Base-by-base conservation (phyloP, 1,284 basidiomycete genomes). In the Heterobasidion occidentale region DNA sequence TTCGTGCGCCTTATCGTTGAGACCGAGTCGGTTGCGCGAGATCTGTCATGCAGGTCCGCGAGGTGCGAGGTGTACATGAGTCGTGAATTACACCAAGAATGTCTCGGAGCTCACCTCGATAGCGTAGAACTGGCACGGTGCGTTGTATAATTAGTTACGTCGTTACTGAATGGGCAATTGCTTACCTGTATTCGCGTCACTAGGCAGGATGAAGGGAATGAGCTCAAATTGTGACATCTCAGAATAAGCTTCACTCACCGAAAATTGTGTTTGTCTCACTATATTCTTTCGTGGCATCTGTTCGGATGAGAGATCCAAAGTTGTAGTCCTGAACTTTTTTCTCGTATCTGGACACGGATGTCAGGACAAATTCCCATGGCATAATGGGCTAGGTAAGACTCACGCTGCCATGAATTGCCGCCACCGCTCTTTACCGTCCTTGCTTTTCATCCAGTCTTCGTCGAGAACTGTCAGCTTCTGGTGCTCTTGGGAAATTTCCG, bases 361-460 rank as follows among this genome's bases (percentile, higher is more conserved):
- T 12, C 0, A 19, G 27, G 12, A 51, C 14, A 27, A 15, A 51
- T 27, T 27, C 27, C 27, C 5, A 27, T 27, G 6, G 52, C 14
- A 17, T 6, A 20, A 17, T 6, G 19, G 55, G 15, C 56, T 9
- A n/a, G 15, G 15, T 44, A 51, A 67, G 58, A 75, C 88, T 71
- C 66, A 97, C 88, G 81, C 75, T 67, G 84, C 80, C 70, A 98
- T 94, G 71, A 97, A 99, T 35, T 83, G 81, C 57, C 94, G 79
- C 97, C 97, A 99, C 61, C 83, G 79, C 68, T 88, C 84, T 79
- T 99, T 99, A 54, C 92, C 93, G n/a, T 84, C 80, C 8, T 80
- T 71, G 62, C 86, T 92, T 81, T 99, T 99, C 86, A 99, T 89
- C 76, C 82, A 86, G n/a, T 96, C 88, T 72, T 99, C 96, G 70